phyloP scores from a whole-genome alignment of 768 basidiomycete genomes.

The Trametes gibbosa region DNA sequence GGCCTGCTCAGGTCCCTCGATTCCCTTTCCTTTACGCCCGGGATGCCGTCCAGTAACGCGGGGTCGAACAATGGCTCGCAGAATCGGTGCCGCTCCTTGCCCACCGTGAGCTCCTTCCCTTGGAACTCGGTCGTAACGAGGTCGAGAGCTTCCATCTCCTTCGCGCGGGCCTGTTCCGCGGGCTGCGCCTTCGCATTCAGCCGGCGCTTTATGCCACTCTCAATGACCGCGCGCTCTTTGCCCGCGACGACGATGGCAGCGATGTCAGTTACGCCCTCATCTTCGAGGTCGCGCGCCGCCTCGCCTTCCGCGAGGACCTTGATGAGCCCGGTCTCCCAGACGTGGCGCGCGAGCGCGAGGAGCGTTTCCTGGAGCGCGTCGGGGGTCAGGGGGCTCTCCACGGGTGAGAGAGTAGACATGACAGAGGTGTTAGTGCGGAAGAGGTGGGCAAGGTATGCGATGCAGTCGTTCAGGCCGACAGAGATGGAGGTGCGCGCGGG shows the following conservation, averaged over 20 bases:
- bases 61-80: constrained; percentile 90
- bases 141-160: constrained; percentile 82
- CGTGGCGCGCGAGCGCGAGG: constrained; percentile 59
- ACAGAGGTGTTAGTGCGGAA: constrained; percentile 67
- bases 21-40: constrained; percentile 11
- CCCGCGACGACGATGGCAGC: constrained; percentile 88
- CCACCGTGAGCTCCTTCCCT: constrained; percentile 68
- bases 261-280: constrained; percentile 83
- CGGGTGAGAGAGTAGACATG: constrained; percentile 54
- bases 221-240: constrained; percentile 87
- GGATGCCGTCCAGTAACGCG: constrained; percentile 41
- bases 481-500: constrained; percentile 52
- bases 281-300: constrained; percentile 29
- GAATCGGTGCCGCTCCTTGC: constrained; percentile 86
- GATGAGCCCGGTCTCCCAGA: constrained; percentile 63
- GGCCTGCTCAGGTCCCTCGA: constrained; percentile 18
- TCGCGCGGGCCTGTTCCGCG: constrained; percentile 76
- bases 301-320: constrained; percentile 77
- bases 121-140: constrained; percentile 75
- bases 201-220: constrained; percentile 78
- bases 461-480: constrained; percentile 70
- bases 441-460: constrained; percentile 71
- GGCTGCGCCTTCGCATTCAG: constrained; percentile 68
- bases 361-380: constrained; percentile 50
- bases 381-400: constrained; percentile 43